Conservation (phyloP, 768 basidiomycete species). For the Suillus fuscotomentosus region DNA sequence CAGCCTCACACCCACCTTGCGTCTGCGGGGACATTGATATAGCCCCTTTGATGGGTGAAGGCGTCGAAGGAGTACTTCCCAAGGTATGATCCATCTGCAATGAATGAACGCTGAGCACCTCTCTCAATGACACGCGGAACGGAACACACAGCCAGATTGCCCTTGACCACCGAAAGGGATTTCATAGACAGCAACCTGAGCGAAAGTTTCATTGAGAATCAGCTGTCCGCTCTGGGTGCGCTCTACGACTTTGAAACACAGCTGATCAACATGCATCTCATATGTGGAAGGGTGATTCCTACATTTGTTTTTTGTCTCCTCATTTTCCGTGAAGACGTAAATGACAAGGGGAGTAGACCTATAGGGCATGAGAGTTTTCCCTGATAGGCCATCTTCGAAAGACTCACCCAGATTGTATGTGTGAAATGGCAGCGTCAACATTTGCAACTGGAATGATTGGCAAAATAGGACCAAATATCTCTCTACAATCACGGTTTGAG, state of each 20-base stretch:
- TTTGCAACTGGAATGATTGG: too few species aligned
- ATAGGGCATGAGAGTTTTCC: neutral
- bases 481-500: too few species aligned
- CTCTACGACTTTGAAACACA: slow-evolving; percentile 38
- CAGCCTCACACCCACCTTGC: slow-evolving; percentile 22
- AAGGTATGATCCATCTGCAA: slow-evolving; percentile 44
- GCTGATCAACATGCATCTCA: too few species aligned
- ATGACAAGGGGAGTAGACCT: slow-evolving; percentile 55
- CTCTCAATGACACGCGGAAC: neutral
- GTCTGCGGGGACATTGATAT: slow-evolving; percentile 52
- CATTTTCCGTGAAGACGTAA: slow-evolving; percentile 56
- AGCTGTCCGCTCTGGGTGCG: slow-evolving; percentile 44
- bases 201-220: slow-evolving; percentile 53
- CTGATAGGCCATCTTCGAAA: too few species aligned
- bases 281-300: neutral
- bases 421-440: too few species aligned
- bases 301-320: slow-evolving; percentile 29
- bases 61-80: slow-evolving; percentile 49
- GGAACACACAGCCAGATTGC: slow-evolving; percentile 53
- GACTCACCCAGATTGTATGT: too few species aligned
- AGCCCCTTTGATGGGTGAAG: slow-evolving; percentile 45
- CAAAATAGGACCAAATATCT: too few species aligned
- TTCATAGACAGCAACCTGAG: slow-evolving; percentile 38
- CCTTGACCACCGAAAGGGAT: slow-evolving; percentile 52
- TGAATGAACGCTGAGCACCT: too few species aligned